Base-by-base conservation (phyloP, 352 stramenopile genomes). In the Phytophthora podocarpi region DNA sequence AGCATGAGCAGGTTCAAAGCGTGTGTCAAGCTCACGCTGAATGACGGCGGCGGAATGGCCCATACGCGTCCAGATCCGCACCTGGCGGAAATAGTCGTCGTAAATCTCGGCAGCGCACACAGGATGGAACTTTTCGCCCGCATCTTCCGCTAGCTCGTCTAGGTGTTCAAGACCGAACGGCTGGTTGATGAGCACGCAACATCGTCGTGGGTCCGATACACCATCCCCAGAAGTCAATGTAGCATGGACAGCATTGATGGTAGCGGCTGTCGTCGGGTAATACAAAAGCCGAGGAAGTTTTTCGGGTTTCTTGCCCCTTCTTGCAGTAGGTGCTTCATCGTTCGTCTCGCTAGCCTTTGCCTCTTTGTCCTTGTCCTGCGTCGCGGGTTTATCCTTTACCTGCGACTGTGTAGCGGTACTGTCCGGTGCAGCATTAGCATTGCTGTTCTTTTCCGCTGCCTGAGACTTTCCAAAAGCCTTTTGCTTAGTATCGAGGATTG, bases 41-140 rank as follows among this genome's bases (percentile, higher is more conserved):
- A 89, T 89, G 5, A 72, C 63, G 15, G 63, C 48, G 2, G 80
- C 47, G 18, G 77, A 80, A 56, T 89, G 66, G 26, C 80, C 75
- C 80, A 89, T 87, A 39, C 80, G 80, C 21, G 77, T 87, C 80
- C 77, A 89, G 39, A 89, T 83, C 26, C 80, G 73, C 15, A 87
- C 77, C 41, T 89, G 76, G n/a, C 74, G 77, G 59, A 86, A 89
- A 64, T 86, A 86, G 40, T 87, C 80, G 49, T 89, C 80, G 56
- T 89, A 86, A 53, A 87, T 81, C 53, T 86, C 74, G 21, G 80
- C 80, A n/a, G 77, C 76, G 34, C 80, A 89, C 32, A 89, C 80
- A 20, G 80, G 76, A 34, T 80, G 59, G 51, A 88, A 88, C 24
- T 79, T 68, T 46, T 88, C 64, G 5, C 77, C 77, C 7, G 78